Conservation (phyloP, 2,329 filamentous ascomycete species). For the Geosmithia putterillii region DNA sequence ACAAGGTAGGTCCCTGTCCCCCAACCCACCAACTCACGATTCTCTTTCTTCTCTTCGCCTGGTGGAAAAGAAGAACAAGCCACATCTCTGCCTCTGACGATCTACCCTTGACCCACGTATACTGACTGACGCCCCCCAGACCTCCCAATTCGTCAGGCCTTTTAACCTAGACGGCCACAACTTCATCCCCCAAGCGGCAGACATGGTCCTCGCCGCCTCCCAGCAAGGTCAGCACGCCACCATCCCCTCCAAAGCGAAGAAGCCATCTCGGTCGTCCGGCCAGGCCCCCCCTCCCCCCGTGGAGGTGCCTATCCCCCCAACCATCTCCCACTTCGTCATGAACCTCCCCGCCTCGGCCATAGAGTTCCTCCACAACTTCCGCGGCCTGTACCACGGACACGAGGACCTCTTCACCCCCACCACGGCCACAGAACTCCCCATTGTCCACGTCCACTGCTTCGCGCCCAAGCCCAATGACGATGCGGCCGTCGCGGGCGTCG, state of each 20-base stretch:
- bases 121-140: constrained; percentile 31
- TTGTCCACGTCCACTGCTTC: constrained; percentile 94
- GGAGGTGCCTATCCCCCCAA: constrained; percentile 49
- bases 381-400: constrained; percentile 65
- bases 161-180: constrained; percentile 72
- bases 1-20: constrained; percentile 52
- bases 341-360: constrained; percentile 88
- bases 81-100: no score
- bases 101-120: no score
- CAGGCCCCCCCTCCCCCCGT: constrained; percentile 19
- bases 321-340: constrained; percentile 93
- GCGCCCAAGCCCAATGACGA: constrained; percentile 70
- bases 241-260: constrained; percentile 22
- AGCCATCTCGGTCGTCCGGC: constrained; percentile 19
- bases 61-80: no score
- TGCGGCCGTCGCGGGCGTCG: constrained; percentile 40
- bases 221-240: constrained; percentile 39
- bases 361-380: constrained; percentile 56
- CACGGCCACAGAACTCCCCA: constrained; percentile 51
- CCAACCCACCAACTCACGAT: neutral
- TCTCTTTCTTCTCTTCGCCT: neutral
- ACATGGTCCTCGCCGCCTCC: constrained; percentile 41
- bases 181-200: constrained; percentile 65
- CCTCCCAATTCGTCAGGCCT: constrained; percentile 57
- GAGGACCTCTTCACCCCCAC: constrained; percentile 53